Evolutionary conservation across 352 stramenopile species (phyloP).

Genomic region (Elongisporangium senticosum): DNA sequence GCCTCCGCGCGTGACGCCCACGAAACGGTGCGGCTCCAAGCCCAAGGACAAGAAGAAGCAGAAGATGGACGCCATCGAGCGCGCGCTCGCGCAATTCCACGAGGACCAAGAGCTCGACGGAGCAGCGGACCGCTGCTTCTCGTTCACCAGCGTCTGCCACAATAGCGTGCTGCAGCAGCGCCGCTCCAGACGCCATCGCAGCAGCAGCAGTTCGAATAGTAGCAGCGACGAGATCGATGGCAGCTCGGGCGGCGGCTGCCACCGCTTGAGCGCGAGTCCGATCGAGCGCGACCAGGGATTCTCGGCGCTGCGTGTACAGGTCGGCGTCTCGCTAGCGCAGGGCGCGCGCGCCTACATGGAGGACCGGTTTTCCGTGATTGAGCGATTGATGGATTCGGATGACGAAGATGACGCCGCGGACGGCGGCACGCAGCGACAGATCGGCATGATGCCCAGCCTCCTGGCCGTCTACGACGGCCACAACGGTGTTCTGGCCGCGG

Average conservation of each 20-base stretch:
- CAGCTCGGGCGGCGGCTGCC: slow-evolving; percentile 1
- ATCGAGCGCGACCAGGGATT: background rate
- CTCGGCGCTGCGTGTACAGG: slow-evolving; percentile 30
- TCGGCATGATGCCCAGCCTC: slow-evolving; percentile 35
- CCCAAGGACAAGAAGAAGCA: slow-evolving; percentile 45
- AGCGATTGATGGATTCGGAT: slow-evolving; percentile 39
- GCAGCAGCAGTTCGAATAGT: slow-evolving; percentile 11
- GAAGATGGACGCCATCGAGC: slow-evolving; percentile 56
- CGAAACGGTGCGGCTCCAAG: slow-evolving; percentile 46
- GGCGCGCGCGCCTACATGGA: slow-evolving; percentile 77
- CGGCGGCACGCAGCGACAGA: too few species aligned
- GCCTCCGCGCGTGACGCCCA: slow-evolving; percentile 23
- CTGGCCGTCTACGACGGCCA: slow-evolving; percentile 72
- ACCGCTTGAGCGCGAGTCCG: too few species aligned
- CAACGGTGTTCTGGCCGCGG: slow-evolving; percentile 65
- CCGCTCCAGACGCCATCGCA: slow-evolving; percentile 16
- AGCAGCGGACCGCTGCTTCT: slow-evolving; percentile 22
- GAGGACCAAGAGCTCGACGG: slow-evolving; percentile 19
- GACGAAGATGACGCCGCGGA: slow-evolving; percentile 27
- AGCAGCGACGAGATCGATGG: slow-evolving; percentile 8
- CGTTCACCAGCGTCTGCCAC: slow-evolving; percentile 47
- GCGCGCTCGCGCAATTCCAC: slow-evolving; percentile 50
- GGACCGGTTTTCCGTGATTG: slow-evolving; percentile 61
- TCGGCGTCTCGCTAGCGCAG: slow-evolving; percentile 49
- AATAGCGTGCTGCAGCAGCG: background rate